Evolutionary conservation across 164 flowering plant genomes (phyloP).

Genomic region (Platanus orientalis): DNA sequence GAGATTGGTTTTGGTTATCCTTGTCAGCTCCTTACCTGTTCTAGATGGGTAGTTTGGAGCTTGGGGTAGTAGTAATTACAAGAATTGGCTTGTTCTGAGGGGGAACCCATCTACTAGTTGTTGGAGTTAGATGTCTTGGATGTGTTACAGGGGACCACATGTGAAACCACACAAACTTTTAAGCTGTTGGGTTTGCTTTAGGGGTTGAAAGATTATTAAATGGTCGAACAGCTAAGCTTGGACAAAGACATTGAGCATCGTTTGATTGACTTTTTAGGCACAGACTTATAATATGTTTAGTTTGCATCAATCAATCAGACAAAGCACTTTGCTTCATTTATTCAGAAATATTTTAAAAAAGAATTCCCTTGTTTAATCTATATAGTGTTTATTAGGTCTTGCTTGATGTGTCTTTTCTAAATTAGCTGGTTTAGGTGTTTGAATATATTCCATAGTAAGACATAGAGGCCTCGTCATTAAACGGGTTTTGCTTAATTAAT

Average conservation of each 20-base stretch:
- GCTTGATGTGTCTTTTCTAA: constrained; percentile 10
- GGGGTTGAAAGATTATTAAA: constrained; percentile 3
- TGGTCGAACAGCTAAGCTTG: constrained; percentile 35
- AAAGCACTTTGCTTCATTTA: background rate
- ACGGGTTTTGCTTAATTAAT: too few species aligned
- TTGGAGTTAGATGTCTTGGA: constrained; percentile 32
- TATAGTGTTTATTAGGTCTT: constrained; percentile 3
- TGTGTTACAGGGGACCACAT: constrained; percentile 16
- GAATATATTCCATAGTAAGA: constrained; percentile 16
- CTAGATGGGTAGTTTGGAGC: constrained; percentile 19
- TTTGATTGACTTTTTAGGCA: constrained; percentile 27
- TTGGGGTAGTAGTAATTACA: constrained; percentile 10
- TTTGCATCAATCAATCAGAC: constrained; percentile 17
- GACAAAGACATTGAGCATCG: constrained; percentile 29
- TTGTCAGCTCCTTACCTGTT: constrained; percentile 14
- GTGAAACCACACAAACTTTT: too few species aligned
- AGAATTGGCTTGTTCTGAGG: constrained; percentile 13
- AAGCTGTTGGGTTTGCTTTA: constrained; percentile 4
- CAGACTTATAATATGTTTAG: constrained; percentile 11
- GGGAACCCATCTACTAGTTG: constrained; percentile 23
- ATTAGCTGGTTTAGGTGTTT: constrained; percentile 20
- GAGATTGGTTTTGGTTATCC: constrained; percentile 12
- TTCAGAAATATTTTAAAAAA: background rate
- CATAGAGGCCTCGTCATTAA: constrained; percentile 24
- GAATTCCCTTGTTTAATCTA: too few species aligned